Percentiles rank a stretch among this genome's conserved stretches.
Conservation (phyloP, 2,329 filamentous ascomycete genomes). For the Neofusicoccum sp. region DNA sequence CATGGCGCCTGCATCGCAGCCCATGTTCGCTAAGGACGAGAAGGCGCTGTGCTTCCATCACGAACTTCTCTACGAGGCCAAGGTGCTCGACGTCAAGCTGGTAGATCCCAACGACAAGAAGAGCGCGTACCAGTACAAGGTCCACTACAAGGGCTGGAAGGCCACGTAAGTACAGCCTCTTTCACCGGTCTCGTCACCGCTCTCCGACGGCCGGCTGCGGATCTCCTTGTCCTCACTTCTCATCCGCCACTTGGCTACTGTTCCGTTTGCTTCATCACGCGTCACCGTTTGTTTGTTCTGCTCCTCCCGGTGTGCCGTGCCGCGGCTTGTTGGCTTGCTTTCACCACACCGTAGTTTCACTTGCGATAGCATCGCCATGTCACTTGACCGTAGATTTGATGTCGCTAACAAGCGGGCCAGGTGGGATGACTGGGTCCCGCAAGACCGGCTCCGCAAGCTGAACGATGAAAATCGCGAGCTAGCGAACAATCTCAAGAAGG, state of each 20-base stretch:
- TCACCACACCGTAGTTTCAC: neutral
- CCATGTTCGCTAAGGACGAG: conserved; percentile 72
- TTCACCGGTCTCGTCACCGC: conserved; percentile 11
- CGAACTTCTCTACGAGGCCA: conserved; percentile 95
- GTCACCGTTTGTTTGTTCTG: neutral
- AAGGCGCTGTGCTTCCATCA: conserved; percentile 95
- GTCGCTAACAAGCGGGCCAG: conserved; percentile 39
- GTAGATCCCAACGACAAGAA: conserved; percentile 64
- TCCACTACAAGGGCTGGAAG: conserved; percentile 99
- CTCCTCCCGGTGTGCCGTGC: neutral
- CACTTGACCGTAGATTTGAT: neutral
- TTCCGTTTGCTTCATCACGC: neutral
- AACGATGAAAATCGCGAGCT: conserved; percentile 94
- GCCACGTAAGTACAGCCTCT: conserved; percentile 66
- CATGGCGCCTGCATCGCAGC: conserved; percentile 60
- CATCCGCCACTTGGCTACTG: conserved; percentile 21
- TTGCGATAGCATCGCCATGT: neutral
- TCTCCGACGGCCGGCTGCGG: neutral
- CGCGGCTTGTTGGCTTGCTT: neutral
- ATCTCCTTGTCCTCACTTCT: conserved; percentile 17
- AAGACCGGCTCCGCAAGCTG: conserved; percentile 90
- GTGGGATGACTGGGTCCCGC: conserved; percentile 98
- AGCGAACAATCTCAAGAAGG: conserved; percentile 68
- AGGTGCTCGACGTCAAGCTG: conserved; percentile 76
- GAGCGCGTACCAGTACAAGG: conserved; percentile 79